phyloP scores from a whole-genome alignment of 306 rosid genomes.

The Acacia crassicarpa region DNA sequence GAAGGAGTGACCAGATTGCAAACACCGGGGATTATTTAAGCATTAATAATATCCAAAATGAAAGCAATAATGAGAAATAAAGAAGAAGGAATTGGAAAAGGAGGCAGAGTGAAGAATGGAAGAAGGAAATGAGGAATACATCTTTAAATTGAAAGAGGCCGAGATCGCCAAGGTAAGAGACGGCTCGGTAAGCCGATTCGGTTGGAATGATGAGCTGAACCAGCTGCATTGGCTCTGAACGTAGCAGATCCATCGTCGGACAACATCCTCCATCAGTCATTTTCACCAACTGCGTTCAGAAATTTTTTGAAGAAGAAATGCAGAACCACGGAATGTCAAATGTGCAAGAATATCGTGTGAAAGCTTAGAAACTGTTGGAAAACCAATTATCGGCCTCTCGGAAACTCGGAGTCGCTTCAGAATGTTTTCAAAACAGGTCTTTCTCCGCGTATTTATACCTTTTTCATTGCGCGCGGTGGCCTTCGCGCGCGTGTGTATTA shows the following conservation, averaged over 20 bases:
- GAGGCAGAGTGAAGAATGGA: neutral
- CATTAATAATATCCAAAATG: neutral
- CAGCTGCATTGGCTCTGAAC: conserved; percentile 71
- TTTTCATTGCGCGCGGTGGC: neutral
- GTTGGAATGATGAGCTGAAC: conserved; percentile 58
- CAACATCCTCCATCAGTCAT: conserved; percentile 17
- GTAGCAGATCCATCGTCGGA: conserved; percentile 56
- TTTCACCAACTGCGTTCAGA: neutral
- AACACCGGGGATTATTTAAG: neutral
- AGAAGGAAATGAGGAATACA: conserved; percentile 18
- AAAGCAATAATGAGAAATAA: neutral
- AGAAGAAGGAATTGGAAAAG: neutral
- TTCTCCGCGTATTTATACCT: neutral
- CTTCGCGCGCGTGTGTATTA: neutral
- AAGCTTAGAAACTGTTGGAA: neutral
- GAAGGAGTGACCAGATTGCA: neutral
- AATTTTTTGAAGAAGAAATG: neutral
- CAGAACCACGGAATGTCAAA: neutral
- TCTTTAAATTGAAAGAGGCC: conserved; percentile 68
- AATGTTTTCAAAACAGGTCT: neutral
- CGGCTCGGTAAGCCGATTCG: conserved; percentile 43
- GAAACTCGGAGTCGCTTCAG: neutral
- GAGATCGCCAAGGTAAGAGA: conserved; percentile 56
- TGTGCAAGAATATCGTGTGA: neutral
- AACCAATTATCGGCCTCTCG: neutral